These are phyloP conservation scores for Talaromyces borbonicus DNA, from an alignment of 495 filamentous ascomycete genomes.

Conservation along the genomic window DNA sequence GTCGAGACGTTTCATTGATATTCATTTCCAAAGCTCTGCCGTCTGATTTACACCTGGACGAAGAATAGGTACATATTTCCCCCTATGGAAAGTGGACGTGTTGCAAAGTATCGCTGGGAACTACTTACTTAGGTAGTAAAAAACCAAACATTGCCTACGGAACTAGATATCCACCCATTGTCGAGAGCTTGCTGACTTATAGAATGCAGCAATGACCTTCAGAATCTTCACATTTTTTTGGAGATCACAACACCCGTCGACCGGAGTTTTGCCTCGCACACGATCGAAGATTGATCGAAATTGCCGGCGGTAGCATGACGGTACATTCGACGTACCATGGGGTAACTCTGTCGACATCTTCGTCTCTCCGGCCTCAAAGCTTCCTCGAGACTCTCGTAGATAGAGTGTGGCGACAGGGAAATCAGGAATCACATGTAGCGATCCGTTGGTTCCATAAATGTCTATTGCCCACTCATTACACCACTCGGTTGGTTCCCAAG, in stretches of 20 bases:
- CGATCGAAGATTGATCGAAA: constrained; percentile 8
- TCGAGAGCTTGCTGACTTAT: constrained; percentile 11
- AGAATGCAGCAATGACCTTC: constrained; percentile 12
- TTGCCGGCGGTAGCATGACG: constrained; percentile 10
- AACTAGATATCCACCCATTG: constrained; percentile 8
- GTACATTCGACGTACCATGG: constrained; percentile 11
- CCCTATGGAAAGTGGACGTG: no score
- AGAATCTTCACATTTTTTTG: constrained; percentile 9
- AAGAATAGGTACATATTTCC: no score
- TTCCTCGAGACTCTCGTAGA: constrained; percentile 6
- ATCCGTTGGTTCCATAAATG: constrained; percentile 12
- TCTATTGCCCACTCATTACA: constrained; percentile 15
- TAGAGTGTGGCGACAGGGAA: constrained; percentile 10
- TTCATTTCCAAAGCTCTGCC: no score
- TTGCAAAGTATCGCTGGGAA: no score
- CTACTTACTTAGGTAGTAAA: not conserved
- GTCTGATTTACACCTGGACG: no score
- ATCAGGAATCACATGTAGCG: constrained; percentile 11
- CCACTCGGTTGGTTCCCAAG: constrained; percentile 13
- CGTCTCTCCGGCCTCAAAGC: constrained; percentile 11
- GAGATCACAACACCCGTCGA: constrained; percentile 9
- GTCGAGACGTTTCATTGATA: no score
- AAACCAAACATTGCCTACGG: not conserved
- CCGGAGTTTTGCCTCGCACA: constrained; percentile 1
- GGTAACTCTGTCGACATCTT: constrained; percentile 10